Evolutionary conservation across 2,329 filamentous ascomycete species (phyloP).

Genomic region (Aspergillus sp.): DNA sequence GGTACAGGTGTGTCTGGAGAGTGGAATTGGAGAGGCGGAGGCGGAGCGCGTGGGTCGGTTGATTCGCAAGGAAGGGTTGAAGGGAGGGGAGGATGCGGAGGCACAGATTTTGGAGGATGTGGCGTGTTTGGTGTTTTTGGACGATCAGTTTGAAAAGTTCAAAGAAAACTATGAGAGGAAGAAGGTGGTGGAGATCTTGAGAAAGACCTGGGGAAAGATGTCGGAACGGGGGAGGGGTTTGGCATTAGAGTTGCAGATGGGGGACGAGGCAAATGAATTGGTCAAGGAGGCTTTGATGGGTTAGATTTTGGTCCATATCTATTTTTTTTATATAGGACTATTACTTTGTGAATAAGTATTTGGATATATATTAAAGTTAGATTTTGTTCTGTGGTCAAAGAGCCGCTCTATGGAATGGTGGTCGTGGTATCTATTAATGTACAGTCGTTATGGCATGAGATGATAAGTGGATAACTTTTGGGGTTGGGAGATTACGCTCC

Average conservation of each 20-base stretch:
- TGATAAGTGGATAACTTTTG: too few species aligned
- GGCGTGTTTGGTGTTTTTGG: slow-evolving; percentile 82
- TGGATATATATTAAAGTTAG: too few species aligned
- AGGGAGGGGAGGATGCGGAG: slow-evolving; percentile 46
- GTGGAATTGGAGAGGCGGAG: slow-evolving; percentile 55
- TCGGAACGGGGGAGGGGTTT: slow-evolving; percentile 61
- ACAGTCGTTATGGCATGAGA: slow-evolving; percentile 6
- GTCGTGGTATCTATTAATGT: slow-evolving; percentile 3
- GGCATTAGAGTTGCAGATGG: slow-evolving; percentile 67
- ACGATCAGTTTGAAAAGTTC: slow-evolving; percentile 83
- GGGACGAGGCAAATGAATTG: slow-evolving; percentile 60
- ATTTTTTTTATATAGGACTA: neutral
- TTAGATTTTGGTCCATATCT: slow-evolving; percentile 11
- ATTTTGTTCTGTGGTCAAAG: too few species aligned
- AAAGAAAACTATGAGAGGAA: slow-evolving; percentile 67
- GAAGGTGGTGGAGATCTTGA: slow-evolving; percentile 71
- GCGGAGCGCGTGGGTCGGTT: slow-evolving; percentile 66
- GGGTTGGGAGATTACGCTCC: neutral
- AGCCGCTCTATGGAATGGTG: neutral
- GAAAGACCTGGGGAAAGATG: slow-evolving; percentile 79
- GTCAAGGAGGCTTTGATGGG: slow-evolving; percentile 63
- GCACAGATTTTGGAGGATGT: slow-evolving; percentile 80
- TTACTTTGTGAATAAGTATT: neutral
- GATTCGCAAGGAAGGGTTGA: slow-evolving; percentile 76
- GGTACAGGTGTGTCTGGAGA: slow-evolving; percentile 53